Base-by-base conservation (phyloP, 2,329 filamentous ascomycete genomes). In the Phialocephala sp. region DNA sequence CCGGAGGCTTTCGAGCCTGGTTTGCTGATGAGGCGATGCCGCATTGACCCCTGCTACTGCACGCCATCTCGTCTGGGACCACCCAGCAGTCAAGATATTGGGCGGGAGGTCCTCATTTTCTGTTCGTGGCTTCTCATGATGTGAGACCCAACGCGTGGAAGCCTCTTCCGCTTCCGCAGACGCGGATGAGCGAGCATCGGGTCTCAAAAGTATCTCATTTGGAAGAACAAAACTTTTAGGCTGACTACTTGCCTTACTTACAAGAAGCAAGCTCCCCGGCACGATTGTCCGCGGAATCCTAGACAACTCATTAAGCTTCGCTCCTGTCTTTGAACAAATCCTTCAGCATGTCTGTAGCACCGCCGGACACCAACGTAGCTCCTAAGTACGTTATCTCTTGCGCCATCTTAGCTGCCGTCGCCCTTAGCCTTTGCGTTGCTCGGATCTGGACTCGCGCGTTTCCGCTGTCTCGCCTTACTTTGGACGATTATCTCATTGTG, bases 401-500 rank as follows among this genome's bases (percentile, higher is more conserved):
- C 58, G 67, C 62, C 4, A 60, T 68, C 20, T 22, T 66, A 27
- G 54, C 56, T n/a, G 59, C 41, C n/a, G 20, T 66, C 22, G 47
- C 62, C 14, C 41, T 66, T 39, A 39, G 24, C 15, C 54, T 68
- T 52, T 68, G 64, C 35, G 36, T 57, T 6, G 47, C 61, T n/a
- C 45, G 66, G 52, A 54, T 66, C 2, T 68, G 64, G 36, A 66
- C 66, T 12, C 60, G 60, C 12, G 22, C 37, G 35, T 36, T 43
- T 18, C 59, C 63, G 24, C 41, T 36, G 20, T 45, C 56, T 18
- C 32, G 55, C 6, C 50, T 68, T 35, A 58, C 37, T 45, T 24
- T 41, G 15, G 66, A 66, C 43, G 64, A 68, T 54, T 68, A 68
- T 52, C 18, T 68, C 45, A 66, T 68, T 56, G 43, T 52, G 27